Evolutionary conservation across 768 basidiomycete genomes (phyloP), one percentile per base, ranked within the genome.

Genomic region (Kwoniella europaea): DNA sequence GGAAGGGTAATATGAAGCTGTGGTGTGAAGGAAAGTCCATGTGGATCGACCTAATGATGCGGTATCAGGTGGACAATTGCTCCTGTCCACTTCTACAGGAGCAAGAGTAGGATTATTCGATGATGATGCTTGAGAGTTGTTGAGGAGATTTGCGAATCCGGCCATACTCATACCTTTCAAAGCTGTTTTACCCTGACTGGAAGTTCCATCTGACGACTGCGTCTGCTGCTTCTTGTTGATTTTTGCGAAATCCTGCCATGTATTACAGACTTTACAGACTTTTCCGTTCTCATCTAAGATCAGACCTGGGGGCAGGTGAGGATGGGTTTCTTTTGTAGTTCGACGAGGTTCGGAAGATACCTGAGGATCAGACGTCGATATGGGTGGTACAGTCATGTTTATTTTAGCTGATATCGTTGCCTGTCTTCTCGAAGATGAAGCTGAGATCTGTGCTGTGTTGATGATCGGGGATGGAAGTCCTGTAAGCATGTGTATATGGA

Each of bases 1-100:
- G n/a, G 90, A 89, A 29, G 96, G 94, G 84, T 94, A 98, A 84
- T 98, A 97, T 22, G 96, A 93, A 0, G 94, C 95, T 5, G 96
- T 91, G 10, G 94, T 90, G 79, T 98, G 96, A 42, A 98, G 86
- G 87, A 98, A 98, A 16, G 94, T 91, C 96, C 96, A 98, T 1
- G 96, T 96, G 56, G 95, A 91, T 60, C 90, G 89, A 2, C 96
- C 96, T 60, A 98, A 90, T 69, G 89, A 87, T 79, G 94, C 93
- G 56, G 90, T 90, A 83, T 98, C 95, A 0, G 94, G 90, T 13
- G 96, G 96, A 80, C 96, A 98, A 67, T 91, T 86, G 4, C 86
- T 84, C 1, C 88, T 88, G 22, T 87, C 89, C 29, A 41, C 20
- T 46, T 50, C 46, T 50, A 50, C 46, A 50, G 10, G 46, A 50